Conservation (phyloP, 768 basidiomycete species). For the Suillus discolor region DNA sequence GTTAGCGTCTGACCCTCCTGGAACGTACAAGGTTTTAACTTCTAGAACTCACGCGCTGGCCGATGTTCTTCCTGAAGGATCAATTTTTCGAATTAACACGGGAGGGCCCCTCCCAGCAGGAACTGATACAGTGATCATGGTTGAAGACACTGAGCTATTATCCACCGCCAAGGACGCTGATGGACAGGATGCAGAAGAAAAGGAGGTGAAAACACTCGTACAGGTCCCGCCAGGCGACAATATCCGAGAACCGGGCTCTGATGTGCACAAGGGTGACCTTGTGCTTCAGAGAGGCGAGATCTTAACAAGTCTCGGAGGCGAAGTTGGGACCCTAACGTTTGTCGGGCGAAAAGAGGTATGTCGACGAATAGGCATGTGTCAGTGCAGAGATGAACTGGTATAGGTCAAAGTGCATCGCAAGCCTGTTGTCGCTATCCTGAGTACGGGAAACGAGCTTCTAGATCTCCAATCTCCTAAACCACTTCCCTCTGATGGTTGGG, state of each 20-base stretch:
- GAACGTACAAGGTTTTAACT: conserved; percentile 68
- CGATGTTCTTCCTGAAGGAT: conserved; percentile 44
- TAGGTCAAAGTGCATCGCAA: conserved; percentile 73
- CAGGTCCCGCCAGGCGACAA: conserved; percentile 70
- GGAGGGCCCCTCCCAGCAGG: conserved; percentile 80
- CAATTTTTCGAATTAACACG: conserved; percentile 75
- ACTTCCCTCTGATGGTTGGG: conserved; percentile 50
- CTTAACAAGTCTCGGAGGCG: conserved; percentile 70
- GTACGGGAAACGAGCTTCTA: conserved; percentile 83
- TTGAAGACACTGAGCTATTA: conserved; percentile 85
- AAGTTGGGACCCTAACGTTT: conserved; percentile 81
- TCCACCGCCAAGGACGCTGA: conserved; percentile 45
- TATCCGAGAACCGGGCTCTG: conserved; percentile 71
- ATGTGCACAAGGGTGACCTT: conserved; percentile 67
- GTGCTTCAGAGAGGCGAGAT: conserved; percentile 65
- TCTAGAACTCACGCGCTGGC: conserved; percentile 41
- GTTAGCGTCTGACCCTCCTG: conserved; percentile 64
- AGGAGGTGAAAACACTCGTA: conserved; percentile 66
- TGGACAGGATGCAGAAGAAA: conserved; percentile 61
- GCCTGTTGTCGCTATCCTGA: conserved; percentile 78
- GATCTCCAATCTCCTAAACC: conserved; percentile 54
- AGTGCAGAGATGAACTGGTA: conserved; percentile 4
- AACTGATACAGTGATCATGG: conserved; percentile 85
- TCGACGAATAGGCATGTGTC: neutral
- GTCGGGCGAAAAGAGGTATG: conserved; percentile 72